These are phyloP conservation scores for Pseudonectria buxi DNA, from an alignment of 2,329 filamentous ascomycete species.

Conservation along the genomic window DNA sequence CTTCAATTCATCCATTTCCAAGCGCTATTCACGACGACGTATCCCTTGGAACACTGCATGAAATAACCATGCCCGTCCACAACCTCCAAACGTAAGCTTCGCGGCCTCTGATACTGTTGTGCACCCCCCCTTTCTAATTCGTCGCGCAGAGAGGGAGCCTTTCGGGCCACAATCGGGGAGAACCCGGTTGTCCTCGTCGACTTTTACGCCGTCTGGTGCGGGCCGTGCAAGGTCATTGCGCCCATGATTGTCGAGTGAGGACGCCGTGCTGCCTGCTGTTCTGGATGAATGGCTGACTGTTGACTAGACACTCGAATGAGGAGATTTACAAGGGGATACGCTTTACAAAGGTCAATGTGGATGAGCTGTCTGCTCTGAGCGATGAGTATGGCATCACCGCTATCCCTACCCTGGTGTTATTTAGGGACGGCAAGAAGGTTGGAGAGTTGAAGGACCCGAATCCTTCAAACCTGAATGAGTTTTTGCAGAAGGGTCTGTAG, in stretches of 20 bases:
- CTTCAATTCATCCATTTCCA: no score
- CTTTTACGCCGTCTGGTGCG: constrained; percentile 86
- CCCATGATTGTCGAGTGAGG: constrained; percentile 50
- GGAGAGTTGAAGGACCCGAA: constrained; percentile 74
- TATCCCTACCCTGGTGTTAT: constrained; percentile 87
- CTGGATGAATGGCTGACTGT: no score
- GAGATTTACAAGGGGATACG: constrained; percentile 52
- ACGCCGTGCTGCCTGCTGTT: background rate
- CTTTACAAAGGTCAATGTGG: constrained; percentile 89
- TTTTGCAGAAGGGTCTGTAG: constrained; percentile 1
- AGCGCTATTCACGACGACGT: no score
- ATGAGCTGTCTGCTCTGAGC: constrained; percentile 67
- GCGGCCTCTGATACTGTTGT: background rate
- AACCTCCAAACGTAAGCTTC: constrained; percentile 27
- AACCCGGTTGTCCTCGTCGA: constrained; percentile 64
- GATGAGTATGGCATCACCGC: constrained; percentile 73
- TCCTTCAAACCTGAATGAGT: constrained; percentile 31
- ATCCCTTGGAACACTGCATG: no score
- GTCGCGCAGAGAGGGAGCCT: constrained; percentile 23
- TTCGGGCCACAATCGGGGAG: constrained; percentile 42
- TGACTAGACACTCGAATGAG: constrained; percentile 19
- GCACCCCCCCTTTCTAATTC: background rate
- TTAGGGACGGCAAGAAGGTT: constrained; percentile 69
- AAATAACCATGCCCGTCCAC: constrained; percentile 36
- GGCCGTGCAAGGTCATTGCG: constrained; percentile 84